These are phyloP conservation scores for Aurantiochytrium sp. DNA, from an alignment of 108 stramenopile genomes.

Conservation along the genomic window DNA sequence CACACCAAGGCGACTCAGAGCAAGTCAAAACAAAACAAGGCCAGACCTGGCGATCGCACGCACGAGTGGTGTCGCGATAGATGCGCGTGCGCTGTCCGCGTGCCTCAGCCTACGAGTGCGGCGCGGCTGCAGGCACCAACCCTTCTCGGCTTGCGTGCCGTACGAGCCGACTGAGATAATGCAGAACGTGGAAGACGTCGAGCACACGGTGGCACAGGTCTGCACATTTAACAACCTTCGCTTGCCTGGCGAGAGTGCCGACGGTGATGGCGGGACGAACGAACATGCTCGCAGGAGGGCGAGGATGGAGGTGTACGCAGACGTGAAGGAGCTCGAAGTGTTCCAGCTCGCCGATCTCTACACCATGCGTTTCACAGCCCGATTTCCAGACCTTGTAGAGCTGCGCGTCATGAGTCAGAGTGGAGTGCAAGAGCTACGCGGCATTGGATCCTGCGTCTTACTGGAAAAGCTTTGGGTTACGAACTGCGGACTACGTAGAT, in stretches of 20 bases:
- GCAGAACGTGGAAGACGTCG: background rate
- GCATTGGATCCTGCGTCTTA: background rate
- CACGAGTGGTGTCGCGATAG: too few species aligned
- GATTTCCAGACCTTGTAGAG: background rate
- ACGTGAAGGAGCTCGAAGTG: background rate
- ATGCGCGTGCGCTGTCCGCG: too few species aligned
- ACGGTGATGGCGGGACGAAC: background rate
- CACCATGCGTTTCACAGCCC: background rate
- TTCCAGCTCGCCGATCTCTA: background rate
- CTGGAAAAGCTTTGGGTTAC: slow-evolving; percentile 12
- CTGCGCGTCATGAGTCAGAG: slow-evolving; percentile 14
- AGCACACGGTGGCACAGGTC: background rate
- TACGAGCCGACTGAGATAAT: too few species aligned
- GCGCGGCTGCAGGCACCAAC: too few species aligned
- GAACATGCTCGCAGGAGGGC: background rate
- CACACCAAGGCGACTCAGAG: too few species aligned
- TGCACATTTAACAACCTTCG: background rate
- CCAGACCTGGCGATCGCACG: too few species aligned
- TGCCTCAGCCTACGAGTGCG: too few species aligned
- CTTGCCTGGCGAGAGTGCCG: background rate
- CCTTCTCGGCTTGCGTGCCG: too few species aligned
- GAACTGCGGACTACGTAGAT: background rate
- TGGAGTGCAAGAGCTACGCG: background rate
- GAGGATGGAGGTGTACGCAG: background rate
- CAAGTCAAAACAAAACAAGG: too few species aligned